Base-by-base conservation (phyloP, 176 grass and related monocot genomes). In the Eleusine coracana region DNA sequence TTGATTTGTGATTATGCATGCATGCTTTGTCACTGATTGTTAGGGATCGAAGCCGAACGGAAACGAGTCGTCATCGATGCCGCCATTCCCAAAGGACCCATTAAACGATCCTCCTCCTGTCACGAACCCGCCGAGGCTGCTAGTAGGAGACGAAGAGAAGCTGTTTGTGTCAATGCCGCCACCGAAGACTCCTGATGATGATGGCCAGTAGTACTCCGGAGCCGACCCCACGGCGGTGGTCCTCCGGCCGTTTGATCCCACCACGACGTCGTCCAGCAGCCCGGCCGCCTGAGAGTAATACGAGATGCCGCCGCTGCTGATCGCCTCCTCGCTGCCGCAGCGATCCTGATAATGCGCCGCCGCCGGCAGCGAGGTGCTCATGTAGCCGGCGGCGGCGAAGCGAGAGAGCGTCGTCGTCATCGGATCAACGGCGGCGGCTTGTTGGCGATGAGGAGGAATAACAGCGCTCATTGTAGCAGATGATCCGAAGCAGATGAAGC, bases 401-500 rank as follows among this genome's bases (percentile, higher is more conserved):
- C 27, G 40, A 28, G 72, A 44, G 25, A 79, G 52, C 40, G 58
- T 3, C 60, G 15, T 16, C 37, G 6, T 59, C 37, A 16, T 52
- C 10, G 31, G 7, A 49, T 68, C 77, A 36, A 46, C 10, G n/a
- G 64, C 10, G n/a, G 64, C 37, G 59, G n/a, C n/a, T 41, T 71
- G 21, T 54, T 17, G 51, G 49, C 2, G 14, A 40, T 41, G 40
- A n/a, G 15, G 1, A 31, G 11, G 0, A 31, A 5, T 3, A 41
- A 70, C 2, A 44, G 66, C 31, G 34, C 44, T 52, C 11, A 72
- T 60, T 5, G 66, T 28, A 11, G 6, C 14, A 29, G 66, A 21
- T 29, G 66, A 21, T 29, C 87, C 85, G 68, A 99, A 99, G 49
- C 70, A 88, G 80, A 98, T 96, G 52, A 92, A 55, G 27, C 86